Conservation (phyloP, 148 eudicot genomes). For the Arbutus unedo region DNA sequence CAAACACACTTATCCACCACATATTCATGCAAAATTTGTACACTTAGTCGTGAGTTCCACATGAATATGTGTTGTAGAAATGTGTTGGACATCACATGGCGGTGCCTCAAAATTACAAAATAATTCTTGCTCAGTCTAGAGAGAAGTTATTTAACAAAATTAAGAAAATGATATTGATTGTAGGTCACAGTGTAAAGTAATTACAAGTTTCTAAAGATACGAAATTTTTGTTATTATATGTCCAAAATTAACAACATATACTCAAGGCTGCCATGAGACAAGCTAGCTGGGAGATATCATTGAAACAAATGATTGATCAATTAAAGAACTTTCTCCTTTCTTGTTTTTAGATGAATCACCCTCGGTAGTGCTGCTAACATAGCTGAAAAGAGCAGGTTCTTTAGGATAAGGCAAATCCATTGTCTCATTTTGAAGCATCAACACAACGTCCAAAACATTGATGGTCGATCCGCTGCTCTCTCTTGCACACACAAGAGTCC, state of each 20-base stretch:
- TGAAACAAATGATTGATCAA: neutral
- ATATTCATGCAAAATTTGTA: too few species aligned
- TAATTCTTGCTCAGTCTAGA: too few species aligned
- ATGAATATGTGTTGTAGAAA: too few species aligned
- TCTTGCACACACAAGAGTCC: constrained; percentile 11
- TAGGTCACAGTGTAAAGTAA: neutral
- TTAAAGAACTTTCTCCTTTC: neutral
- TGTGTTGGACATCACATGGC: too few species aligned
- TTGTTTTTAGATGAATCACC: neutral
- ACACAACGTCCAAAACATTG: neutral
- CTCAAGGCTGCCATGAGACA: neutral
- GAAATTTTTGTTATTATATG: neutral
- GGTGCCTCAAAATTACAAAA: too few species aligned
- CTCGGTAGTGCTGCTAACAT: neutral
- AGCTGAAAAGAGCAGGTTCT: neutral
- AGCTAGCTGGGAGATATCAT: neutral
- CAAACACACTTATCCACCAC: too few species aligned
- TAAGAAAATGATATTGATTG: too few species aligned
- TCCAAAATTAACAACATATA: neutral
- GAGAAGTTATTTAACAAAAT: too few species aligned
- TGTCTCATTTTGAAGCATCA: neutral
- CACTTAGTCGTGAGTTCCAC: too few species aligned
- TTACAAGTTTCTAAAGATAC: neutral
- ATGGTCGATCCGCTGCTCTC: neutral
- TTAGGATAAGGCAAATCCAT: neutral